A percentile compares a stretch with the other conserved stretches of the same genome.
Conservation (phyloP, 2,329 filamentous ascomycete species). For the Colletotrichum echinochloae region DNA sequence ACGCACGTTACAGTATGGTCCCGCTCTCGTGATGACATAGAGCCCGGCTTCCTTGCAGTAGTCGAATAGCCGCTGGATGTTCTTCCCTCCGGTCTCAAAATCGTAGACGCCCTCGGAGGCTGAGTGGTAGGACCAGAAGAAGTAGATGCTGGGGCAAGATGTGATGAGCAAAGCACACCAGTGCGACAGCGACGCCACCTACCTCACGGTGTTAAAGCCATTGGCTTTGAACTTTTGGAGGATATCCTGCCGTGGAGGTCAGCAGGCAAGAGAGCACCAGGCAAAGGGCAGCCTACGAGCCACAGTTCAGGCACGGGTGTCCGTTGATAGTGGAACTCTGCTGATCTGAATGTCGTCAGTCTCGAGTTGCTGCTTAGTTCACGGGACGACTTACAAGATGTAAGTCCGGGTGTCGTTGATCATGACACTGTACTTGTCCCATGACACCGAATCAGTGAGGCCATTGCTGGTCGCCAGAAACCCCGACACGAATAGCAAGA, state of each 20-base stretch:
- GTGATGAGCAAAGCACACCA: not conserved
- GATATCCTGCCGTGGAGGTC: conserved; percentile 62
- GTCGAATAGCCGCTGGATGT: conserved; percentile 77
- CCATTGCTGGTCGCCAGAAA: conserved; percentile 53
- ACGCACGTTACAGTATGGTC: conserved; percentile 78
- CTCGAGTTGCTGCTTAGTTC: conserved; percentile 57
- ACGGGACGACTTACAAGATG: conserved; percentile 16
- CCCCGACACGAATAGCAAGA: conserved; percentile 41
- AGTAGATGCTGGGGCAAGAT: conserved; percentile 70
- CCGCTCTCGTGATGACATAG: conserved; percentile 79
- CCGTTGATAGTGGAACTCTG: conserved; percentile 76
- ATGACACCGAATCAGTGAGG: conserved; percentile 67
- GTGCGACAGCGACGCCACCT: conserved; percentile 47
- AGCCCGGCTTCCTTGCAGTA: conserved; percentile 79
- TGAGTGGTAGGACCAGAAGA: conserved; percentile 82
- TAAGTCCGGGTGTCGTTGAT: conserved; percentile 64
- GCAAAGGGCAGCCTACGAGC: conserved; percentile 56
- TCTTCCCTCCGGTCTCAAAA: conserved; percentile 60
- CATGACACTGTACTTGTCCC: conserved; percentile 79
- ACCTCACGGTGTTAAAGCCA: conserved; percentile 82
- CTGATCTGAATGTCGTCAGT: conserved; percentile 73
- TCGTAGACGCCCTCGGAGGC: conserved; percentile 78
- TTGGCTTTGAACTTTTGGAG: conserved; percentile 87
- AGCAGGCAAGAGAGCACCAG: not conserved
- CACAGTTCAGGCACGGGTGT: conserved; percentile 62